Evolutionary conservation across 2,329 filamentous ascomycete genomes (phyloP).

Genomic region (Aspergillus vadensis): DNA sequence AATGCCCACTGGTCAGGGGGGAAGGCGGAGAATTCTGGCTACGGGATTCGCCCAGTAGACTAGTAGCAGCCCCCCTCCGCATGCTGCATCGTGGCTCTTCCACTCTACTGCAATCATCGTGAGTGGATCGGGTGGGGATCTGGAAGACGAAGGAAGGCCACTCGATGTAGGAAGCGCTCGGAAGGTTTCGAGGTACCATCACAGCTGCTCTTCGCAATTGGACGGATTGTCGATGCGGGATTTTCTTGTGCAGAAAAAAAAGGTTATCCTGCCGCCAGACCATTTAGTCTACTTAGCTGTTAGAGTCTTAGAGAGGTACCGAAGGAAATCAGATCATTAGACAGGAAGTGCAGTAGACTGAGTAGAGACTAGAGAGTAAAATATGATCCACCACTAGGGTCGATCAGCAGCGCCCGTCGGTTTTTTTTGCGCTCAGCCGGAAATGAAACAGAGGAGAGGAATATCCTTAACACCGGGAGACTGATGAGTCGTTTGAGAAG

Average conservation of each 20-base stretch:
- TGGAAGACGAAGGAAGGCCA: constrained; percentile 4
- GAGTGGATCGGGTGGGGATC: constrained; percentile 7
- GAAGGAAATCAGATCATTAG: constrained; percentile 7
- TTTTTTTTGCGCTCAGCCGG: not conserved
- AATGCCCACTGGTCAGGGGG: constrained; percentile 11
- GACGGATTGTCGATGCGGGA: constrained; percentile 3
- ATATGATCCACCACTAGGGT: constrained; percentile 9
- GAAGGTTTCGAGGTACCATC: constrained; percentile 5
- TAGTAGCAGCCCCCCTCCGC: not conserved
- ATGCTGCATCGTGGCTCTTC: constrained; percentile 4
- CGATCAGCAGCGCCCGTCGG: constrained; percentile 4
- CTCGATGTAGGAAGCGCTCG: not conserved
- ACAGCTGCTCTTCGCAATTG: not conserved
- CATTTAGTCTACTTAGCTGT: not conserved
- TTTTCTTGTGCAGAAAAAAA: constrained; percentile 8
- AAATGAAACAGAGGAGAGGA: not conserved
- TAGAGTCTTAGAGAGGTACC: not conserved
- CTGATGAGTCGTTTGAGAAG: not conserved
- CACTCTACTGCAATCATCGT: constrained; percentile 3
- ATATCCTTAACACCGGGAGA: not conserved
- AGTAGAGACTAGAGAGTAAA: not conserved
- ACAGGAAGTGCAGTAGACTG: not conserved
- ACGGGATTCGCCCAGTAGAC: not conserved
- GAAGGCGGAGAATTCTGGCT: constrained; percentile 11
- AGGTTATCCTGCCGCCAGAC: constrained; percentile 3